These are phyloP conservation scores for Fusarium sp. DNA, from an alignment of 2,329 filamentous ascomycete genomes.

Conservation along the genomic window DNA sequence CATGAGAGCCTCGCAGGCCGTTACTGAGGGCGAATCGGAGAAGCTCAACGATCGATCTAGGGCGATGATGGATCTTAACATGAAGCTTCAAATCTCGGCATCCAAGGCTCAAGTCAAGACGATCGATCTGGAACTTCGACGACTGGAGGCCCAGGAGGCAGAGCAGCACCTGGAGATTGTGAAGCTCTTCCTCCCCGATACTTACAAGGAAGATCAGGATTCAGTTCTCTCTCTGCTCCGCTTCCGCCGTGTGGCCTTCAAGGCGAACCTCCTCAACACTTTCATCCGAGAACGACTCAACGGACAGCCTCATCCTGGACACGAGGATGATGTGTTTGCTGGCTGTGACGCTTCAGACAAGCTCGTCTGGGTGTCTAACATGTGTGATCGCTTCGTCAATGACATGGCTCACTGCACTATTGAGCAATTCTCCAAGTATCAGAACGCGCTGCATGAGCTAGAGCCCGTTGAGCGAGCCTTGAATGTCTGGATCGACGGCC, in stretches of 20 bases:
- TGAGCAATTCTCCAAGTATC: conserved; percentile 83
- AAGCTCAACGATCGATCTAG: conserved; percentile 90
- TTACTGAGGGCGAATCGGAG: conserved; percentile 93
- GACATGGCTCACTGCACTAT: conserved; percentile 84
- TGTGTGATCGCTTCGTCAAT: conserved; percentile 87
- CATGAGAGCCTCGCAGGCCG: conserved; percentile 90
- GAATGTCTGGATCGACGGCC: conserved; percentile 87
- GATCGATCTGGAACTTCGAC: conserved; percentile 89
- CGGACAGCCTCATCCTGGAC: conserved; percentile 75
- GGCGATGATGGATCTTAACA: conserved; percentile 96
- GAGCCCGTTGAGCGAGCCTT: conserved; percentile 92
- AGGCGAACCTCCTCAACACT: conserved; percentile 82
- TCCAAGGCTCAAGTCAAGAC: conserved; percentile 94
- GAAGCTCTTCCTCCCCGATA: conserved; percentile 89
- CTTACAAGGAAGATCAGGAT: conserved; percentile 83
- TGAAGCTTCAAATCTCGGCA: conserved; percentile 91
- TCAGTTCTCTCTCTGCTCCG: conserved; percentile 90
- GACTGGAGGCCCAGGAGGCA: conserved; percentile 90
- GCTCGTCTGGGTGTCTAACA: conserved; percentile 84
- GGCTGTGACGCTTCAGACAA: conserved; percentile 88
- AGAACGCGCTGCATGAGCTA: conserved; percentile 86
- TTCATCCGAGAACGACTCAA: conserved; percentile 85
- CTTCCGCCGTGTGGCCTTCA: conserved; percentile 91
- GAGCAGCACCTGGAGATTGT: conserved; percentile 90
- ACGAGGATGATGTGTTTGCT: conserved; percentile 84